Conservation (phyloP, 139 green algal genomes). For the Tetradesmus lagerheimii region DNA sequence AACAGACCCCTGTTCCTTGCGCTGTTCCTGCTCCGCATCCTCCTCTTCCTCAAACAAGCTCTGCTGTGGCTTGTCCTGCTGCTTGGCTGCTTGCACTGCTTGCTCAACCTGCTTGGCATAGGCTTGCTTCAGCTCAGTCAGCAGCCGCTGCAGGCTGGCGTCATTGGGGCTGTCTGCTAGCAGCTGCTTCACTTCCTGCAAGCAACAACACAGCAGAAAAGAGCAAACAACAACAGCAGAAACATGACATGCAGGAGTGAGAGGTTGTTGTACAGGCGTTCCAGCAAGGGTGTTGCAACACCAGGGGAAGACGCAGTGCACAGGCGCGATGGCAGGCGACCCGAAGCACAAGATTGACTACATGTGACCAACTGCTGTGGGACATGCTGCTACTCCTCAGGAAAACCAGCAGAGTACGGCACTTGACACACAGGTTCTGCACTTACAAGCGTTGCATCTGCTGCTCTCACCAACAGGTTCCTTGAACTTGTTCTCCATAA, state of each 20-base stretch:
- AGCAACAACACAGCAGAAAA: no score
- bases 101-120: slow-evolving; percentile 22
- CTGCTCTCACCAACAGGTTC: slow-evolving; percentile 19
- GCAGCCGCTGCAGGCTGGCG: neutral
- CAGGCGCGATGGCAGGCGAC: no score
- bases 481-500: neutral
- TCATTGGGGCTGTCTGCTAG: slow-evolving; percentile 10
- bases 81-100: neutral
- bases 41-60: neutral
- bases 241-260: no score
- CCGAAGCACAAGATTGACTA: no score
- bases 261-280: no score
- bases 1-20: neutral
- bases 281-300: no score
- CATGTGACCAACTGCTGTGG: no score
- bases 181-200: slow-evolving; percentile 37
- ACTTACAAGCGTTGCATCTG: no score
- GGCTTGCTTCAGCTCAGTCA: neutral
- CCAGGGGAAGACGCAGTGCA: no score
- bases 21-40: neutral
- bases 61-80: neutral
- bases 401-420: no score
- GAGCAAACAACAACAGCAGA: neutral
- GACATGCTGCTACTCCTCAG: no score
- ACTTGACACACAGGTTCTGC: no score